A percentile compares a stretch with the other conserved stretches of the same genome.
phyloP scores from a whole-genome alignment of 2,329 filamentous ascomycete genomes.

The Colletotrichum sp. region DNA sequence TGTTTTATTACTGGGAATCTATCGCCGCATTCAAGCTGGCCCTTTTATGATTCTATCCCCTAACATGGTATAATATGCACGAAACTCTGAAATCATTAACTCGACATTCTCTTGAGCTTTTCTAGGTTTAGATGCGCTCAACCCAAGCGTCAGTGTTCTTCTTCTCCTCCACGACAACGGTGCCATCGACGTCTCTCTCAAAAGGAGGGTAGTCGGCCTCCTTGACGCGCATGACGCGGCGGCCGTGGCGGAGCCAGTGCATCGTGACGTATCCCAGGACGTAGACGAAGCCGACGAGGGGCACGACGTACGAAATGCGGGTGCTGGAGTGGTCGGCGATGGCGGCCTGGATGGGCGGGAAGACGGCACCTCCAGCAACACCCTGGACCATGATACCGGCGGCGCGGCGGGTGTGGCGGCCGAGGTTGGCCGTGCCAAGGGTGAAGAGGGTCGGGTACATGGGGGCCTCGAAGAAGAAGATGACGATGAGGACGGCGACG shows the following conservation, averaged over 20 bases:
- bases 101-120: background rate
- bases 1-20: background rate
- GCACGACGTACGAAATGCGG: conserved; percentile 47
- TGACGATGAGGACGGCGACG: conserved; percentile 58
- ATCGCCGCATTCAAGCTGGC: background rate
- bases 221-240: conserved; percentile 34
- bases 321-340: conserved; percentile 42
- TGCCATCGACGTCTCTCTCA: conserved; percentile 2
- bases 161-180: background rate
- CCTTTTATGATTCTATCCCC: background rate
- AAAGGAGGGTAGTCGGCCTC: conserved; percentile 25
- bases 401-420: conserved; percentile 77
- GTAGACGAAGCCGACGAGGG: conserved; percentile 45
- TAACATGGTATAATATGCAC: background rate
- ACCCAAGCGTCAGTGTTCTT: conserved; percentile 1
- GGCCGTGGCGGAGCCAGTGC: conserved; percentile 36
- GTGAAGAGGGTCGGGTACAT: conserved; percentile 66
- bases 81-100: background rate
- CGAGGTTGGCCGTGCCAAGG: conserved; percentile 63
- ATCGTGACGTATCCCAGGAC: conserved; percentile 34
- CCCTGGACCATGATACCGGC: conserved; percentile 65
- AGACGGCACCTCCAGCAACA: conserved; percentile 59
- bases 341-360: conserved; percentile 58
- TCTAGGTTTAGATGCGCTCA: background rate
- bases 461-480: conserved; percentile 62